phyloP scores from a whole-genome alignment of 148 eudicot species.

The Amaranthus cruentus region DNA sequence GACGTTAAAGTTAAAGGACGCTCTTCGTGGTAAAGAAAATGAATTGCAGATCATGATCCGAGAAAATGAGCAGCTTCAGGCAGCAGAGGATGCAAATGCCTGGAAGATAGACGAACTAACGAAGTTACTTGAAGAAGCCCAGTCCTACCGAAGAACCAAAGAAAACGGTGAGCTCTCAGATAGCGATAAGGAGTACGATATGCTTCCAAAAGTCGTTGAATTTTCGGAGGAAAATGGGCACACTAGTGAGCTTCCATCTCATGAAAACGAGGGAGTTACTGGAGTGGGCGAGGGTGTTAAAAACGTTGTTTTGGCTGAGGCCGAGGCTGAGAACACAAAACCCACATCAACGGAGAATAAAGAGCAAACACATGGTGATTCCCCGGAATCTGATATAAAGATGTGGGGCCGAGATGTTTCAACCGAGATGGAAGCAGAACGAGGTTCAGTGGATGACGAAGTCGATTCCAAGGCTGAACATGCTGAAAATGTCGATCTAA shows the following conservation, averaged over 20 bases:
- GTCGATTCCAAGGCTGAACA: constrained; percentile 53
- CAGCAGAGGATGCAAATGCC: constrained; percentile 41
- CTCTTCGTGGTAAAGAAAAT: constrained; percentile 55
- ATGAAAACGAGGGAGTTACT: constrained; percentile 24
- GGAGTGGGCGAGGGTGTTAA: constrained; percentile 24
- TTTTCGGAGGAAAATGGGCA: constrained; percentile 82
- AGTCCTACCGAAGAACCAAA: constrained; percentile 31
- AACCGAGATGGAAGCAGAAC: constrained; percentile 56
- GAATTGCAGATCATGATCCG: constrained; percentile 46
- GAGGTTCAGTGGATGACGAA: constrained; percentile 66
- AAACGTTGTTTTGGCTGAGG: constrained; percentile 14
- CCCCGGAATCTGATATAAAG: constrained; percentile 46
- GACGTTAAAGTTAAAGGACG: constrained; percentile 57
- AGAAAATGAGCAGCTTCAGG: constrained; percentile 62
- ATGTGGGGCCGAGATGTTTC: constrained; percentile 56
- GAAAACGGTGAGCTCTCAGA: constrained; percentile 68
- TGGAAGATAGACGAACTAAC: constrained; percentile 56
- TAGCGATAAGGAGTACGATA: constrained; percentile 70
- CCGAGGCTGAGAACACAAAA: constrained; percentile 38
- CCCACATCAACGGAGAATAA: constrained; percentile 26
- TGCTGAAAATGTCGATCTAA: constrained; percentile 48
- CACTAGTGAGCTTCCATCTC: constrained; percentile 32
- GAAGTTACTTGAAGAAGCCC: constrained; percentile 65
- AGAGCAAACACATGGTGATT: constrained; percentile 37
- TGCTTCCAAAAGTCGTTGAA: constrained; percentile 83